A percentile compares a stretch with the other conserved stretches of the same genome.
phyloP scores from a whole-genome alignment of 805 yeast species.

The Nakazawaea sp. region DNA sequence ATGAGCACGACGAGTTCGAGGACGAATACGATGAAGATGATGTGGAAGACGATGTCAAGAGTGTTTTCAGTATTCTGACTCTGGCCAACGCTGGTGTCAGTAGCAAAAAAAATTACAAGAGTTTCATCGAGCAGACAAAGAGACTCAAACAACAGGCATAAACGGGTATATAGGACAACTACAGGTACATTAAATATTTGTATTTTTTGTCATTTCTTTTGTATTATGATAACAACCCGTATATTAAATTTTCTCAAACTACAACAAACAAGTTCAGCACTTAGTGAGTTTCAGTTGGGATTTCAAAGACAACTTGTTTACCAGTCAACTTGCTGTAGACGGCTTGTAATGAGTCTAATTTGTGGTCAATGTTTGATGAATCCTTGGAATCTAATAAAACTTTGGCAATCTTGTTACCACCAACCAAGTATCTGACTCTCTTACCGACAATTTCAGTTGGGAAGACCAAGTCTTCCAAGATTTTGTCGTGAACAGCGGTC shows the following conservation, averaged over 20 bases:
- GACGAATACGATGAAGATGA: slow-evolving; percentile 2
- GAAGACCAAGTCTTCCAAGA: slow-evolving; percentile 98
- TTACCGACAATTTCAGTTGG: slow-evolving; percentile 99
- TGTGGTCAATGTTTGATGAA: slow-evolving; percentile 94
- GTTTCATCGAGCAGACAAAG: slow-evolving; percentile 10
- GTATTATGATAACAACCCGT: slow-evolving; percentile 10
- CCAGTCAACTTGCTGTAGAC: slow-evolving; percentile 98
- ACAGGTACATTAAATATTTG: not conserved
- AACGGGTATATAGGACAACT: not conserved
- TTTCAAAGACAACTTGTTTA: slow-evolving; percentile 98
- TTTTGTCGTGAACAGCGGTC: slow-evolving; percentile 96
- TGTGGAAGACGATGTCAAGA: slow-evolving; percentile 3
- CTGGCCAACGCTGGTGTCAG: not conserved
- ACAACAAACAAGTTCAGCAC: slow-evolving; percentile 11
- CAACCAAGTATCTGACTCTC: slow-evolving; percentile 98
- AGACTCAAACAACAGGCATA: not conserved
- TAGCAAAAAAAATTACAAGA: slow-evolving; percentile 8
- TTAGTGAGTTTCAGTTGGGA: slow-evolving; percentile 53
- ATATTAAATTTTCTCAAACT: too few species aligned
- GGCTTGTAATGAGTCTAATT: slow-evolving; percentile 98
- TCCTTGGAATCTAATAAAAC: slow-evolving; percentile 97
- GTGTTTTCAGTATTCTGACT: slow-evolving; percentile 10
- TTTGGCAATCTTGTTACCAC: slow-evolving; percentile 98
- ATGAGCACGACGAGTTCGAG: slow-evolving; percentile 1
- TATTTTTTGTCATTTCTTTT: not conserved